Percentiles rank a stretch among this genome's conserved stretches.
Evolutionary conservation across 1,284 basidiomycete genomes (phyloP).

Genomic region (Ustilago tritici): DNA sequence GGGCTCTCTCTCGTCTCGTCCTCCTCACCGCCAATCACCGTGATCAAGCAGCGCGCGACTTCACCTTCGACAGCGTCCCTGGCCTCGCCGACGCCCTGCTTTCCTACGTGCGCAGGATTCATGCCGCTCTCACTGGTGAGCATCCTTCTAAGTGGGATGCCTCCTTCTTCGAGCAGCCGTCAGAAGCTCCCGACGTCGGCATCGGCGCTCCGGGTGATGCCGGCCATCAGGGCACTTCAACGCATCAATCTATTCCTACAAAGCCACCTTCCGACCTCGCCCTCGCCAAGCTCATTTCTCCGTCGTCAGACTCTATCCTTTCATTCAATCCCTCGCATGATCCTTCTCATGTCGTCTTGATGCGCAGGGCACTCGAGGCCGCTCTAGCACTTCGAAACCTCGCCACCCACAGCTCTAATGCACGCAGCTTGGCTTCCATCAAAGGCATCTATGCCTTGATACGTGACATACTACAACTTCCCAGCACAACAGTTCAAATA

Average conservation of each 20-base stretch:
- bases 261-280: not conserved
- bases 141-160: conserved; percentile 51
- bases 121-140: conserved; percentile 50
- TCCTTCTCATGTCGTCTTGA: conserved; percentile 46
- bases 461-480: conserved; percentile 45
- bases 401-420: conserved; percentile 39
- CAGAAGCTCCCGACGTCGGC: conserved; percentile 45
- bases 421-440: conserved; percentile 27
- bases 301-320: not conserved
- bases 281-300: not conserved
- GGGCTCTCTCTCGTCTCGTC: conserved; percentile 62
- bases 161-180: conserved; percentile 51
- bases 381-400: conserved; percentile 61
- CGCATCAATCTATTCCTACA: not conserved
- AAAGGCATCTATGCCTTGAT: conserved; percentile 42
- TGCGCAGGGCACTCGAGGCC: conserved; percentile 60
- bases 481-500: conserved; percentile 17
- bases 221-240: conserved; percentile 32
- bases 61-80: conserved; percentile 51
- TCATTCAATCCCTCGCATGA: conserved; percentile 26
- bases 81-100: conserved; percentile 62
- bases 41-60: conserved; percentile 32
- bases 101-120: conserved; percentile 49
- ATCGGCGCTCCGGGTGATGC: conserved; percentile 56
- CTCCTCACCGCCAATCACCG: conserved; percentile 37